Conservation (phyloP, 257 asterid species). For the Craterostigma plantagineum region DNA sequence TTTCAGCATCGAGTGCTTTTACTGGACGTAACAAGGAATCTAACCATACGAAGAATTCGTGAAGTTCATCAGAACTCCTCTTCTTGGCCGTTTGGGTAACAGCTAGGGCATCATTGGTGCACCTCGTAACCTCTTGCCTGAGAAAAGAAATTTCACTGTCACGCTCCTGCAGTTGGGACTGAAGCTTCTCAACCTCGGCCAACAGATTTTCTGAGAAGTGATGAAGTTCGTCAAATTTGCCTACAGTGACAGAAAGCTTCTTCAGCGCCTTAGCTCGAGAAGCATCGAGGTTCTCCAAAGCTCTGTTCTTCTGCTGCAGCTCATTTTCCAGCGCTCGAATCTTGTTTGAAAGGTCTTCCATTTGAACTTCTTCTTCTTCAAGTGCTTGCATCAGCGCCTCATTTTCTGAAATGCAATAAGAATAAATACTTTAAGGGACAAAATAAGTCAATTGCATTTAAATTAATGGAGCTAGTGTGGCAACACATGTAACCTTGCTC, state of each 20-base stretch:
- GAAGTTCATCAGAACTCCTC: slow-evolving; percentile 48
- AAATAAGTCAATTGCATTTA: not conserved
- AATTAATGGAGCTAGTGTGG: not conserved
- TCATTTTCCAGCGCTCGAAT: slow-evolving; percentile 41
- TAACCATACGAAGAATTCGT: slow-evolving; percentile 52
- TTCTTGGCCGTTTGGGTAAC: slow-evolving; percentile 52
- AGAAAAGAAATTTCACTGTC: slow-evolving; percentile 91
- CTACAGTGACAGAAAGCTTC: slow-evolving; percentile 84
- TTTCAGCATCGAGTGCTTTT: slow-evolving; percentile 24
- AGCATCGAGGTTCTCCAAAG: slow-evolving; percentile 67
- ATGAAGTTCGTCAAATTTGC: slow-evolving; percentile 92
- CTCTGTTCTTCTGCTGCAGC: slow-evolving; percentile 51
- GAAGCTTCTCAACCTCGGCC: slow-evolving; percentile 92
- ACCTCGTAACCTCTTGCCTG: slow-evolving; percentile 93
- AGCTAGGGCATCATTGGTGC: slow-evolving; percentile 72
- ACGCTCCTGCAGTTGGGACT: slow-evolving; percentile 75
- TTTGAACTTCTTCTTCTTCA: slow-evolving; percentile 78
- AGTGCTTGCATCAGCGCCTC: slow-evolving; percentile 90
- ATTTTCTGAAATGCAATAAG: slow-evolving; percentile 37
- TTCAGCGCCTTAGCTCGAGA: slow-evolving; percentile 80
- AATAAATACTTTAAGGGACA: not conserved
- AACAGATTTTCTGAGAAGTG: slow-evolving; percentile 63
- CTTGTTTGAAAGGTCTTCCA: slow-evolving; percentile 65
- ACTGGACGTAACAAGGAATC: slow-evolving; percentile 38
- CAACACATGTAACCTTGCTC: slow-evolving; percentile 50